phyloP scores from a whole-genome alignment of 2,329 filamentous ascomycete species.

The Ascochyta koolunga region DNA sequence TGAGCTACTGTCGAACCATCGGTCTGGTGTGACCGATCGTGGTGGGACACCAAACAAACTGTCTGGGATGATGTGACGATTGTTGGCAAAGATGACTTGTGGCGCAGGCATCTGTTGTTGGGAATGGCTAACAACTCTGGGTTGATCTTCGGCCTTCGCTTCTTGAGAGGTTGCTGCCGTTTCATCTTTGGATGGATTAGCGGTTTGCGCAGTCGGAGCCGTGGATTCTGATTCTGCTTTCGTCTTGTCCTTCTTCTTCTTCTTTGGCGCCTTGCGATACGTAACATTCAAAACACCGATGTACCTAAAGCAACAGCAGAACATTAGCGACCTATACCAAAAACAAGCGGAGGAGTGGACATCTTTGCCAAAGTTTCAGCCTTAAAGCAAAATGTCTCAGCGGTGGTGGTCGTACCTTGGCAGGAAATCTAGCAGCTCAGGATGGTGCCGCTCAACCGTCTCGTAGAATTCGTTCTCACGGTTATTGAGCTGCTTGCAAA shows the following conservation, averaged over 20 bases:
- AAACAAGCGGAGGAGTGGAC: constrained; percentile 2
- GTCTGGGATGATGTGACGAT: constrained; percentile 88
- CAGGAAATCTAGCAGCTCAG: constrained; percentile 86
- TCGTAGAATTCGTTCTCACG: constrained; percentile 99
- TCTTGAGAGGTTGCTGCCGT: constrained; percentile 17
- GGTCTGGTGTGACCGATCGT: constrained; percentile 47
- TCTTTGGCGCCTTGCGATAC: constrained; percentile 81
- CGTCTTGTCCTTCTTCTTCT: constrained; percentile 52
- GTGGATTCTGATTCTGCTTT: constrained; percentile 28
- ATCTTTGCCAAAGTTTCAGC: constrained; percentile 52
- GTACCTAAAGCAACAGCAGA: constrained; percentile 65
- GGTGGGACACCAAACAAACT: constrained; percentile 74
- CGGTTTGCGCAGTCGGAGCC: constrained; percentile 25
- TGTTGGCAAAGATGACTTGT: constrained; percentile 92
- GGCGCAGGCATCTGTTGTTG: constrained; percentile 76
- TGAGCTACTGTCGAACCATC: constrained; percentile 38
- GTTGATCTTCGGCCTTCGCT: constrained; percentile 25
- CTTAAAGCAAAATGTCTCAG: constrained; percentile 34
- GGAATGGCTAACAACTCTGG: constrained; percentile 72
- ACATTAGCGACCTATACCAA: constrained; percentile 39
- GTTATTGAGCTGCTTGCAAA: constrained; percentile 98
- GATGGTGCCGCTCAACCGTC: constrained; percentile 88
- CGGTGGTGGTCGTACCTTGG: constrained; percentile 63
- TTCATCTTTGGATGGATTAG: constrained; percentile 23
- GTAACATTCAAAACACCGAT: constrained; percentile 97